Base-by-base conservation (phyloP, 1,284 basidiomycete species). In the Melampsora occidentalis region DNA sequence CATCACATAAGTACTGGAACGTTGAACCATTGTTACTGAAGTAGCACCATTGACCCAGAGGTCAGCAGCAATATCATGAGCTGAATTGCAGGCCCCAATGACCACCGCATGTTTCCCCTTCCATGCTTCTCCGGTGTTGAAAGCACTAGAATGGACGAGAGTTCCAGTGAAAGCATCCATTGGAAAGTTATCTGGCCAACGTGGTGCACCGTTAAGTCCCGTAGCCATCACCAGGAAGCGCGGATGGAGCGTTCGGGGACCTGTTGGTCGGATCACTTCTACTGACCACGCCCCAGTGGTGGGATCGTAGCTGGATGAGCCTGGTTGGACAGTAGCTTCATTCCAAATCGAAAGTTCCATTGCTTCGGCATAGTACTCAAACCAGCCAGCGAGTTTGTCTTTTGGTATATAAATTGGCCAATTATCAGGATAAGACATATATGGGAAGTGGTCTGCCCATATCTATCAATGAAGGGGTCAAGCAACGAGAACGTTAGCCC, bases 341-440 rank as follows among this genome's bases (percentile, higher is more conserved):
- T 87, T 87, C 89, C 90, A 90, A 31, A 89, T 85, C 81, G 89
- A 87, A 57, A 90, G 81, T 79, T 90, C 89, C 79, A 90, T 84
- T 0, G 86, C 82, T 57, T 88, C 85, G 2, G 88, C 89, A 81
- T 90, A 91, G 35, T 83, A 83, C 81, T 90, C 89, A 7, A 90
- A 84, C 87, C 89, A 91, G 79, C 89, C 87, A 0, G 87, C 89
- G 16, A 91, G 85, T 86, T 89, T 83, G 62, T 82, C 82, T 18
- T 80, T 82, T 20, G 80, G 80, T 25, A 79, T 82, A 78, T 77
- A 82, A 63, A 77, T 78, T 14, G 81, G 83, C 82, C 81, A 80
- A 28, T 35, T 67, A 16, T 49, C n/a, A 31, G 71, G 71, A 61
- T 75, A 75, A 57, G 71, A 53, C 46, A 75, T 35, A 57, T 75